Base-by-base conservation (phyloP, 108 stramenopile genomes). In the Discostella stelligeroides region DNA sequence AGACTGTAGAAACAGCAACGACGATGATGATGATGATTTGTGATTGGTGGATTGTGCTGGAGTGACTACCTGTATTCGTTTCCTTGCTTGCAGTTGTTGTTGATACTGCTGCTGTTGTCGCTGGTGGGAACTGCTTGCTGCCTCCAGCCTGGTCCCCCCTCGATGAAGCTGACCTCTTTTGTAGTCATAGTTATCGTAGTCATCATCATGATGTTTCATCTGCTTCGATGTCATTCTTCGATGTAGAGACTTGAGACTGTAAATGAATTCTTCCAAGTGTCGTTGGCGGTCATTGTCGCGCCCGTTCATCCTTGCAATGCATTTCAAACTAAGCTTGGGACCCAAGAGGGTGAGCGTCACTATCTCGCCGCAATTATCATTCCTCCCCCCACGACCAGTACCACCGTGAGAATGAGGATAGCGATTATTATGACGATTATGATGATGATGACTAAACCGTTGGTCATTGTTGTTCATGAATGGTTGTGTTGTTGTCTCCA, bases 181-280 rank as follows among this genome's bases (percentile, higher is more conserved):
- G n/a, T 49, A 18, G 48, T 23, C 7, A 18, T 7, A 1, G 2
- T 49, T 17, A 1, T 49, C 48, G 9, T 1, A 18, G 17, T 49
- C 48, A 18, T 49, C 48, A 18, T 18, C 21, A 23, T 7, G n/a
- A 2, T 18, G 48, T 12, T 51, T 30, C 30, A 37, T 24, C 3
- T 39, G 3, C 38, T 51, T 55, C 10, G 45, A 5, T 27, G 2
- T 57, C 4, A 39, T 55, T 8, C 28, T 43, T 18, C 56, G 21
- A 58, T 68, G 56, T 4, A 41, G 6, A 11, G 37, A n/a, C 27
- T 58, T 58, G 25, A 66, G 34, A 12, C 47, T 29, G 7, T 15
- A 3, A 3, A 66, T 23, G 47, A 66, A 66, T 4, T n/a, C 13
- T 4, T 66, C 65, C 18, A 66, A 25, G 4, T 41, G 39, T 30